phyloP scores from a whole-genome alignment of 768 basidiomycete genomes.

The Suillus occidentalis region DNA sequence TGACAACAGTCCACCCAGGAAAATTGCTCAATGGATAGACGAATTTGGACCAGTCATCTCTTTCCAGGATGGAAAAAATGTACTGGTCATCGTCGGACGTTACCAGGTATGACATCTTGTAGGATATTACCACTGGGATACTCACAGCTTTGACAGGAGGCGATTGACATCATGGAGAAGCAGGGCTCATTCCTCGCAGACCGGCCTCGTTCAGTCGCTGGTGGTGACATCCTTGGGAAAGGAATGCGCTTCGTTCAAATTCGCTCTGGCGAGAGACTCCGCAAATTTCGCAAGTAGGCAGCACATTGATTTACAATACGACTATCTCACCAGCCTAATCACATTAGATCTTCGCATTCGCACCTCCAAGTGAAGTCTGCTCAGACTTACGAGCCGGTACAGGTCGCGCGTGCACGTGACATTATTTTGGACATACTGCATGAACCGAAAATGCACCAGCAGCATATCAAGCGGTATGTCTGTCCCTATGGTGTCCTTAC shows the following conservation, averaged over 20 bases:
- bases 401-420: conserved; percentile 37
- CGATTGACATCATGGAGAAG: conserved; percentile 60
- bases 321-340: not conserved
- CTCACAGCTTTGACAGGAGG: conserved; percentile 25
- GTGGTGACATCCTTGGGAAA: conserved; percentile 55
- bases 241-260: conserved; percentile 58
- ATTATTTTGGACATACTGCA: conserved; percentile 25
- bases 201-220: conserved; percentile 51
- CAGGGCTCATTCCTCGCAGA: conserved; percentile 53
- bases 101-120: conserved; percentile 8
- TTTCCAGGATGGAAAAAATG: conserved; percentile 3
- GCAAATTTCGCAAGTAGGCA: conserved; percentile 52
- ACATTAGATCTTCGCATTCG: conserved; percentile 47
- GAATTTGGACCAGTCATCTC: conserved; percentile 9
- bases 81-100: conserved; percentile 10
- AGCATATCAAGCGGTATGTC: conserved; percentile 39
- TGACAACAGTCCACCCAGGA: not conserved
- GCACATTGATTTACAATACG: conserved; percentile 6
- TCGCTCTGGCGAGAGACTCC: conserved; percentile 52
- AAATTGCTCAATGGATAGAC: conserved; percentile 8
- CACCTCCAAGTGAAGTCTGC: conserved; percentile 53
- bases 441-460: conserved; percentile 23
- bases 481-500: conserved; percentile 25
- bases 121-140: conserved; percentile 21
- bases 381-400: conserved; percentile 43